Conservation (phyloP, 192 early-diverging fungal genomes). For the Blastocladiella britannica region DNA sequence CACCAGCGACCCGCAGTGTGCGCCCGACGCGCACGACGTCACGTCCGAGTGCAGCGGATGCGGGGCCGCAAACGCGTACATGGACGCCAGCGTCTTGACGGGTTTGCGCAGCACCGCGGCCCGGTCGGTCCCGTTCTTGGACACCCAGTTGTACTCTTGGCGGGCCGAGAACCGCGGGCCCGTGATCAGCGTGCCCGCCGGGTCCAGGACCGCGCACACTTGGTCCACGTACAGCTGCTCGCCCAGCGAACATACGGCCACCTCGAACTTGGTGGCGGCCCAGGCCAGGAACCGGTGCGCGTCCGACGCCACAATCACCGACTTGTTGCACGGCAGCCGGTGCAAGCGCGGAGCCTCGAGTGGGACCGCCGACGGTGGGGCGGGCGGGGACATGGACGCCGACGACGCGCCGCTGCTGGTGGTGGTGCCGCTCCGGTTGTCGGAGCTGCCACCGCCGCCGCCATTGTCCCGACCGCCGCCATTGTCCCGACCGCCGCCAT, state of each 20-base stretch:
- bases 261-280: slow-evolving; percentile 43
- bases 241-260: slow-evolving; percentile 52
- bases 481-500: too few species aligned
- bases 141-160: slow-evolving; percentile 40
- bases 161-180: slow-evolving; percentile 45
- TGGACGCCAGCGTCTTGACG: slow-evolving; percentile 43
- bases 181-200: slow-evolving; percentile 26
- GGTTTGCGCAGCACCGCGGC: slow-evolving; percentile 20
- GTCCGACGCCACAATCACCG: background rate
- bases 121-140: slow-evolving; percentile 6
- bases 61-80: slow-evolving; percentile 37
- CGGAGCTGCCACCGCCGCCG: too few species aligned
- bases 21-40: too few species aligned
- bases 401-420: too few species aligned
- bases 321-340: background rate
- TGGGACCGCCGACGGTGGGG: too few species aligned
- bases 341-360: background rate
- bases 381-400: too few species aligned
- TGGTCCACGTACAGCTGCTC: slow-evolving; percentile 57
- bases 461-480: too few species aligned
- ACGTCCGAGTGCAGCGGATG: background rate
- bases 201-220: slow-evolving; percentile 41
- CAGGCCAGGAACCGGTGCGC: slow-evolving; percentile 54
- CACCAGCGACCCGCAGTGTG: too few species aligned
- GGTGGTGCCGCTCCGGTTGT: too few species aligned